Percentiles rank a stretch among this genome's conserved stretches.
Evolutionary conservation across 305 asterid species (phyloP).

Genomic region (Fraxinus nigra): DNA sequence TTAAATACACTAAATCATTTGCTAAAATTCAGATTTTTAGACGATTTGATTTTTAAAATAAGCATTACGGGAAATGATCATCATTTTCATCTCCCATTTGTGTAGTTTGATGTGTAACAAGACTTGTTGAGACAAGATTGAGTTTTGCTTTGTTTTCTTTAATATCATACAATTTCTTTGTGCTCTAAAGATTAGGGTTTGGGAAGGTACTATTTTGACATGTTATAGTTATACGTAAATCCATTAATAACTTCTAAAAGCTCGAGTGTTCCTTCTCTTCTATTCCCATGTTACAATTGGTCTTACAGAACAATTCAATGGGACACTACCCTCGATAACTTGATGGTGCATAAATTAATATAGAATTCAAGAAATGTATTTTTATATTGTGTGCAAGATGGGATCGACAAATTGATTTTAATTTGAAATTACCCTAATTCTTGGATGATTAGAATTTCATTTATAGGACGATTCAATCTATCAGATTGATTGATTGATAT

Average conservation of each 20-base stretch:
- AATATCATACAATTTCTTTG: slow-evolving; percentile 6
- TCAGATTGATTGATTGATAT: not conserved
- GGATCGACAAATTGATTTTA: not conserved
- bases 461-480: not conserved
- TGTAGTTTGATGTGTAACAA: slow-evolving; percentile 57
- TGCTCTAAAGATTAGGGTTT: slow-evolving; percentile 55
- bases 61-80: not conserved
- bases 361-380: not conserved
- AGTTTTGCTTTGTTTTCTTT: slow-evolving; percentile 17
- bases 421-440: not conserved
- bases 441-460: not conserved
- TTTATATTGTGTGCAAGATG: not conserved
- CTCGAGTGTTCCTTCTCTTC: not conserved
- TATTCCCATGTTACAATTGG: not conserved
- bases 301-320: not conserved
- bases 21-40: not conserved
- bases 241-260: not conserved
- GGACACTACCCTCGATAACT: not conserved
- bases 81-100: not conserved
- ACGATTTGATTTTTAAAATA: slow-evolving; percentile 23
- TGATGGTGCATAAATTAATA: not conserved
- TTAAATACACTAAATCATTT: not conserved
- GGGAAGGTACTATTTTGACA: slow-evolving; percentile 39
- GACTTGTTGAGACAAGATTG: slow-evolving; percentile 43
- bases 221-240: not conserved